Percentiles rank a stretch among this genome's conserved stretches.
phyloP scores from a whole-genome alignment of 257 asterid genomes.

The Ophiorrhiza pumila region DNA sequence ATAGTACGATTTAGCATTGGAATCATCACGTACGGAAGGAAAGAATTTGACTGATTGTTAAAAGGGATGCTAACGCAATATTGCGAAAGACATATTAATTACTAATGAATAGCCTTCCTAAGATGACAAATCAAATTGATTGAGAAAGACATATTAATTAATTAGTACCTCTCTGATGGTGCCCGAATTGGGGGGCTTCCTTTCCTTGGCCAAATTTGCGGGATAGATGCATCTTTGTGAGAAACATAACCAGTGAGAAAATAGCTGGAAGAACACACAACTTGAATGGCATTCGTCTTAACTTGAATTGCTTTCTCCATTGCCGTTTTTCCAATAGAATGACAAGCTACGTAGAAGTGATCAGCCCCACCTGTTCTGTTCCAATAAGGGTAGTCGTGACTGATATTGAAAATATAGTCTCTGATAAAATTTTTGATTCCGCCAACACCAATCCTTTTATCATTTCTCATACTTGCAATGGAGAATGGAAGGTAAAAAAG shows the following conservation, averaged over 20 bases:
- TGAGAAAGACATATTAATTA: not conserved
- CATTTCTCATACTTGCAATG: slow-evolving; percentile 65
- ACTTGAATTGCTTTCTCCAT: slow-evolving; percentile 66
- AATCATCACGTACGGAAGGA: not conserved
- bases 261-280: slow-evolving; percentile 91
- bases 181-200: slow-evolving; percentile 33
- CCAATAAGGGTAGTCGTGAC: slow-evolving; percentile 64
- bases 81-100: too few species aligned
- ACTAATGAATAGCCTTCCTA: too few species aligned
- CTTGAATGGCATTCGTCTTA: slow-evolving; percentile 70
- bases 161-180: slow-evolving; percentile 51
- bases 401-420: slow-evolving; percentile 42
- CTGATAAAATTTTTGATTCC: slow-evolving; percentile 58
- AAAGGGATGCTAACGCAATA: too few species aligned
- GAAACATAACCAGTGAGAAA: slow-evolving; percentile 65
- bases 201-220: slow-evolving; percentile 91
- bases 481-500: slow-evolving; percentile 88
- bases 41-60: too few species aligned
- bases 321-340: slow-evolving; percentile 74
- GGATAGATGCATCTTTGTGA: slow-evolving; percentile 84
- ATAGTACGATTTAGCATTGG: not conserved
- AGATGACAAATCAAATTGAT: not conserved
- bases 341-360: slow-evolving; percentile 87
- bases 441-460: slow-evolving; percentile 61
- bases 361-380: slow-evolving; percentile 81